These are phyloP conservation scores for Cruciata laevipes DNA, from an alignment of 257 asterid genomes.

Conservation along the genomic window DNA sequence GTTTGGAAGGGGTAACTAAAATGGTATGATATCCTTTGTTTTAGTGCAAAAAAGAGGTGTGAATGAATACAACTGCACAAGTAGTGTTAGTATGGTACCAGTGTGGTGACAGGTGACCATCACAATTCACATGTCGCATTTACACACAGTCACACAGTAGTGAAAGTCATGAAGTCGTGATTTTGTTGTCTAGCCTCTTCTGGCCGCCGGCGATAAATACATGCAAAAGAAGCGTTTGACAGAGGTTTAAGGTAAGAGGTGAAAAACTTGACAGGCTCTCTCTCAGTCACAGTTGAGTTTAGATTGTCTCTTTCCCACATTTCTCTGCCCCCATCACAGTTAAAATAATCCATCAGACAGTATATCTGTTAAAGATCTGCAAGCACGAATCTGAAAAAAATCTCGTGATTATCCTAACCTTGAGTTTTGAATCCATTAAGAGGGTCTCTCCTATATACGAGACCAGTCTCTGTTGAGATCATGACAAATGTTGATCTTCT, in stretches of 20 bases:
- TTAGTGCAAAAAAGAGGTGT: neutral
- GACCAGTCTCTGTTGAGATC: no score
- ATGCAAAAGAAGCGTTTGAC: conserved; percentile 1
- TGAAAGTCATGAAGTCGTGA: neutral
- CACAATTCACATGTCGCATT: conserved; percentile 2
- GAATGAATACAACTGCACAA: neutral
- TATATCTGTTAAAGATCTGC: no score
- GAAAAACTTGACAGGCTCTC: neutral
- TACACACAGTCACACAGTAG: neutral
- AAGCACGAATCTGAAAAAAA: no score
- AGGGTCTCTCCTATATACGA: no score
- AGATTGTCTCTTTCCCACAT: no score
- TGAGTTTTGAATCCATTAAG: no score
- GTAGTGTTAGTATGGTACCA: neutral
- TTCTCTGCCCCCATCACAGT: no score
- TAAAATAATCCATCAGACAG: no score
- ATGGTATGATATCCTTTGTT: neutral
- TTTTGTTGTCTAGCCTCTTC: neutral
- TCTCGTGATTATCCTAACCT: no score
- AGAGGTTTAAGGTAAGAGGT: neutral
- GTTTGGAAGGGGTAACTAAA: neutral
- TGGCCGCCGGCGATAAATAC: neutral
- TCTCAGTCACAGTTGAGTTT: neutral
- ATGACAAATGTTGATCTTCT: no score
- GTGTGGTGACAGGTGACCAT: neutral